Evolutionary conservation across 768 basidiomycete species (phyloP).

Genomic region (Gymnopilus dilepis): DNA sequence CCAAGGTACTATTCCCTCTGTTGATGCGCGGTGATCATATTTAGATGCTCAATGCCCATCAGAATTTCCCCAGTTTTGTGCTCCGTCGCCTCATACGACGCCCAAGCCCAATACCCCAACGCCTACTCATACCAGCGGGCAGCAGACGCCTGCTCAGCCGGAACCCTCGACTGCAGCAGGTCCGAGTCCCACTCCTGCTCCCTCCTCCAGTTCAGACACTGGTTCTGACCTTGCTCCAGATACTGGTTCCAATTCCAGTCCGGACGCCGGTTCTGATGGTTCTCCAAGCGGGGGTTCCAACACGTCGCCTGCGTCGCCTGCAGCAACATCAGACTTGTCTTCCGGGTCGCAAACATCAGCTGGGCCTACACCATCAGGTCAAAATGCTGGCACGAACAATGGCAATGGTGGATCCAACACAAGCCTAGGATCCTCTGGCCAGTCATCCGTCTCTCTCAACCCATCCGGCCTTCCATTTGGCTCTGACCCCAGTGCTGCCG

Average conservation of each 20-base stretch:
- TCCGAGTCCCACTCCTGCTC: neutral
- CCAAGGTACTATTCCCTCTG: neutral
- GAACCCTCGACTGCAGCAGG: neutral
- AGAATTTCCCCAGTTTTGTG: constrained; percentile 1
- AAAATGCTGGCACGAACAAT: neutral
- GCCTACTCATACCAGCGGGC: neutral
- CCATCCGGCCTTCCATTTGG: neutral
- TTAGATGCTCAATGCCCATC: neutral
- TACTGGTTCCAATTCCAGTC: neutral
- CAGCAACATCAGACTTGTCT: neutral
- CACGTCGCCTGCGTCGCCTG: neutral
- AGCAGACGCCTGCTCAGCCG: neutral
- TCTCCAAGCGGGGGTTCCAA: neutral
- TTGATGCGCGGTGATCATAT: neutral
- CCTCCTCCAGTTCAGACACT: neutral
- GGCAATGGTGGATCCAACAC: neutral
- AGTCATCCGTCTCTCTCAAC: neutral
- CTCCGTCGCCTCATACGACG: neutral
- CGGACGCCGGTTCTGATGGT: neutral
- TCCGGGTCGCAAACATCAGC: neutral
- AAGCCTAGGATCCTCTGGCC: neutral
- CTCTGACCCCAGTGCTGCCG: neutral
- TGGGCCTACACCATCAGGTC: neutral
- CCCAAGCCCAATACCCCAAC: neutral
- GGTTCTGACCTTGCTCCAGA: neutral